Conservation (phyloP, 805 yeast genomes). For the Wickerhamomyces sydowiorum region DNA sequence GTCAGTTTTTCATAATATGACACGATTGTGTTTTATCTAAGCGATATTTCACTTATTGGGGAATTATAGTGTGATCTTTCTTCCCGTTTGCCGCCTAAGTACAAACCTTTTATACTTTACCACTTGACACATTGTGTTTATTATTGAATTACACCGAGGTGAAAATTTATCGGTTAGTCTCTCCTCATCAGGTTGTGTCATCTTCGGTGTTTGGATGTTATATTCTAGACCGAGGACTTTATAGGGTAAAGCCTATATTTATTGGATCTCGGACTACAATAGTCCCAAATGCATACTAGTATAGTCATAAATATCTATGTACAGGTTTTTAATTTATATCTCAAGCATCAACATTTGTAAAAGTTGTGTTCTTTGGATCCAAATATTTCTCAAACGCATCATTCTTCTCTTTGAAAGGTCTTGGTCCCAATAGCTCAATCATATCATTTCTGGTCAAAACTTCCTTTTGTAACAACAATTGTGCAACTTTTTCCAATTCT, state of each 20-base stretch:
- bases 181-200: not conserved
- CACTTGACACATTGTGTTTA: not conserved
- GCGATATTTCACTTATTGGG: not conserved
- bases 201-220: no score
- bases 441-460: slow-evolving; percentile 79
- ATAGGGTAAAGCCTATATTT: not conserved
- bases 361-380: slow-evolving; percentile 19
- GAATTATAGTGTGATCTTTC: not conserved
- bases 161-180: not conserved
- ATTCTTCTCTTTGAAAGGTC: slow-evolving; percentile 77
- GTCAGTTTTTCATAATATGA: not conserved
- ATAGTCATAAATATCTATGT: not conserved
- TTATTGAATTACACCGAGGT: no score
- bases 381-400: slow-evolving; percentile 90
- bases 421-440: slow-evolving; percentile 67
- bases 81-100: not conserved
- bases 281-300: not conserved
- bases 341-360: not conserved
- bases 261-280: not conserved
- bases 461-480: slow-evolving; percentile 65
- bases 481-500: slow-evolving; percentile 66
- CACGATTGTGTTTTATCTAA: not conserved
- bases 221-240: no score
- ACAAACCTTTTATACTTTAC: not conserved
- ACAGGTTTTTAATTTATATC: not conserved